phyloP scores from a whole-genome alignment of 2,329 filamentous ascomycete species.

The Colletotrichum sp. region DNA sequence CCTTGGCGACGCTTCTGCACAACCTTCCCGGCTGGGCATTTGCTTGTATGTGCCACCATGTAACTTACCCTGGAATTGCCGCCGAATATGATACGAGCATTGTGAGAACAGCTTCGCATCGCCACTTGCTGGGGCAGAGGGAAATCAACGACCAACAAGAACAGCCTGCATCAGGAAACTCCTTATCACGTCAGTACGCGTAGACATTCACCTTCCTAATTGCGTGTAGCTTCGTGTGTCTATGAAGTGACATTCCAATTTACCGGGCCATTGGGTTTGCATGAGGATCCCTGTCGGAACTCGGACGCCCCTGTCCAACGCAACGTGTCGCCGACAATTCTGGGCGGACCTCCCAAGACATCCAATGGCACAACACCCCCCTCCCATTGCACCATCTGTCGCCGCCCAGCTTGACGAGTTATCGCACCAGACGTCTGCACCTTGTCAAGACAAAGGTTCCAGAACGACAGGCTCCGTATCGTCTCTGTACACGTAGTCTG shows the following conservation, averaged over 20 bases:
- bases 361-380: background rate
- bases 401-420: background rate
- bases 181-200: background rate
- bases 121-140: background rate
- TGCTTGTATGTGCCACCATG: background rate
- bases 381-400: background rate
- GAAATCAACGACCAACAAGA: background rate
- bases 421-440: background rate
- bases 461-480: background rate
- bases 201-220: background rate
- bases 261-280: background rate
- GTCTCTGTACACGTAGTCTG: background rate
- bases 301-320: background rate
- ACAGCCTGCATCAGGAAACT: background rate
- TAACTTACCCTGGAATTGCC: background rate
- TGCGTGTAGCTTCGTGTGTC: background rate
- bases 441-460: background rate
- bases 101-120: background rate
- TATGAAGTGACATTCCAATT: background rate
- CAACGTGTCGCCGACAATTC: background rate
- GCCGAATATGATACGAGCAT: background rate
- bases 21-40: slow-evolving; percentile 8
- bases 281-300: background rate
- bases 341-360: background rate
- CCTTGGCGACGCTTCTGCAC: background rate